phyloP scores from a whole-genome alignment of 306 rosid species.

The Fagus sylvatica region DNA sequence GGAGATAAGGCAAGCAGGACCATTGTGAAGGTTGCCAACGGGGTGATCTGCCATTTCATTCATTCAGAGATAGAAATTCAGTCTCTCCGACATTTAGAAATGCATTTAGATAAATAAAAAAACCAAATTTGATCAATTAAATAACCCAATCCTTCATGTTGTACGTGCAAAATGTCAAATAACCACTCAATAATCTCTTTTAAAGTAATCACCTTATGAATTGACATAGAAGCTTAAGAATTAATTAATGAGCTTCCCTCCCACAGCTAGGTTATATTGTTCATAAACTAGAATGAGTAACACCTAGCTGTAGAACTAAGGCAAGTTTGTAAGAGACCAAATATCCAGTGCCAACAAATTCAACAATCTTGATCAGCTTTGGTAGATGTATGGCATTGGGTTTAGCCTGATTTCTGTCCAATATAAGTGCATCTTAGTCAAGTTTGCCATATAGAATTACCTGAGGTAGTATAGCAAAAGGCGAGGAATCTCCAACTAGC shows the following conservation, averaged over 20 bases:
- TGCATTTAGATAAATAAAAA: neutral
- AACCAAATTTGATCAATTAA: neutral
- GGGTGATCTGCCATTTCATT: slow-evolving; percentile 68
- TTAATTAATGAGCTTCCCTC: neutral
- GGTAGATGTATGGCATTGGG: neutral
- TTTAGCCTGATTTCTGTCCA: neutral
- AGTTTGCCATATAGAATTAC: slow-evolving; percentile 36
- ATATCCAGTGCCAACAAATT: neutral
- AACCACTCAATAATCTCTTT: neutral
- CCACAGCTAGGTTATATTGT: neutral
- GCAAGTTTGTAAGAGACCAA: neutral
- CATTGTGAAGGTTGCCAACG: slow-evolving; percentile 58
- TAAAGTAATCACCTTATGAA: neutral
- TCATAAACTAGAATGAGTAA: neutral
- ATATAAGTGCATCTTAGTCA: neutral
- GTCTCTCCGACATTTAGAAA: neutral
- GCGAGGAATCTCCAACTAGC: slow-evolving; percentile 79
- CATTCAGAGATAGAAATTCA: slow-evolving; percentile 24
- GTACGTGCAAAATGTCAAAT: neutral
- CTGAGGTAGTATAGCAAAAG: slow-evolving; percentile 78
- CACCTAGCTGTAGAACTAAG: neutral
- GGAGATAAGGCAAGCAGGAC: slow-evolving; percentile 88
- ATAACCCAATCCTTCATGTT: neutral
- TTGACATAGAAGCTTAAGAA: neutral
- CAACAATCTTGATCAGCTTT: neutral